Conservation (phyloP, 176 grass and related monocot species). For the Oryza australiensis region DNA sequence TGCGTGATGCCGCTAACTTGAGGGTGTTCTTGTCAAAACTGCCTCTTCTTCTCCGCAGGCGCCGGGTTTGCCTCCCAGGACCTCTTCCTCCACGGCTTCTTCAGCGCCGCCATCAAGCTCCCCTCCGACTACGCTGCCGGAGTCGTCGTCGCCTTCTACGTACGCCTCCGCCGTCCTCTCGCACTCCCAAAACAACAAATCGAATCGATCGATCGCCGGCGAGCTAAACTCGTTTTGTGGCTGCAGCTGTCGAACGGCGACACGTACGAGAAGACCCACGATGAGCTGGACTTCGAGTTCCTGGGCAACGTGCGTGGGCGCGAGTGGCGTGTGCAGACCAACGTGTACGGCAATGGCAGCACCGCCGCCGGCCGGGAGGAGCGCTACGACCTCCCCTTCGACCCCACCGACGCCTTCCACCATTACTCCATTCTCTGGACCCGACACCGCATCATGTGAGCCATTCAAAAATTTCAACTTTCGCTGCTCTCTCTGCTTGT, state of each 20-base stretch:
- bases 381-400: conserved; percentile 90
- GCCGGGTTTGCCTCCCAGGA: conserved; percentile 92
- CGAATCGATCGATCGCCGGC: background rate
- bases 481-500: conserved; percentile 24
- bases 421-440: conserved; percentile 97
- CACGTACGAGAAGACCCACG: conserved; percentile 80
- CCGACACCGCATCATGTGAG: conserved; percentile 63
- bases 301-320: conserved; percentile 84
- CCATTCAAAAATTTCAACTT: background rate
- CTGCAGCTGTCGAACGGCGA: conserved; percentile 86
- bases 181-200: background rate
- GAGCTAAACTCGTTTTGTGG: background rate
- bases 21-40: background rate
- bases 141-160: conserved; percentile 91
- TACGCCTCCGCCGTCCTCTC: background rate
- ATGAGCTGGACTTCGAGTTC: conserved; percentile 99
- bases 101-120: conserved; percentile 87
- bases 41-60: conserved; percentile 38
- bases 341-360: conserved; percentile 85
- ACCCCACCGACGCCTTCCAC: conserved; percentile 84
- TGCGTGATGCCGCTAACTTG: background rate
- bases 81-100: conserved; percentile 79
- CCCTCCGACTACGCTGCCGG: conserved; percentile 78
- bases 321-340: conserved; percentile 85
- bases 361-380: conserved; percentile 78